Evolutionary conservation across 805 yeast genomes (phyloP).

Genomic region (Candida jianshihensis): DNA sequence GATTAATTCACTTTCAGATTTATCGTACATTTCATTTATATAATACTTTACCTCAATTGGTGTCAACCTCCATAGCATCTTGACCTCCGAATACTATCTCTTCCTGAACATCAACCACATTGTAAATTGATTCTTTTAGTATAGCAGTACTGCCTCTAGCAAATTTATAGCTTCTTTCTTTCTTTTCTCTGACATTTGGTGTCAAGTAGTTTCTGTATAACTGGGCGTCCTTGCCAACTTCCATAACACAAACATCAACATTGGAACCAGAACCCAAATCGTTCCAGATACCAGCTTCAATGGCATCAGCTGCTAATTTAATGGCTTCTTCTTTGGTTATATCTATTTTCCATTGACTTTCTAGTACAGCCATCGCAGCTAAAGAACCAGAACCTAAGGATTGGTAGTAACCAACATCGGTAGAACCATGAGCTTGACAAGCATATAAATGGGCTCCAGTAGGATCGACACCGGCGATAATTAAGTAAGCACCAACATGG

Average conservation of each 20-base stretch:
- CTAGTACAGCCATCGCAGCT: conserved; percentile 98
- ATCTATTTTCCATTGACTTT: conserved; percentile 76
- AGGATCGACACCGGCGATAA: conserved; percentile 97
- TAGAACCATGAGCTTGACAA: conserved; percentile 96
- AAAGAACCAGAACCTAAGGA: conserved; percentile 94
- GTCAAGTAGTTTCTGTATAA: conserved; percentile 81
- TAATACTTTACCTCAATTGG: conserved; percentile 7
- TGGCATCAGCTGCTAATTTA: conserved; percentile 84
- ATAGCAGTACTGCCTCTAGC: conserved; percentile 92
- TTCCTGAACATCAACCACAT: conserved; percentile 63
- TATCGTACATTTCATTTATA: not conserved
- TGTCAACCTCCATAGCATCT: conserved; percentile 48
- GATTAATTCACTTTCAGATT: too few relatives aligned
- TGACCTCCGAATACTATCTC: conserved; percentile 38
- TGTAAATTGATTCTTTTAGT: conserved; percentile 58
- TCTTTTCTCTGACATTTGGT: conserved; percentile 81
- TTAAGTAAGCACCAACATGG: conserved; percentile 92
- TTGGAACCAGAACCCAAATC: conserved; percentile 98
- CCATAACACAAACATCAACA: conserved; percentile 97
- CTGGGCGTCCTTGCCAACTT: conserved; percentile 80
- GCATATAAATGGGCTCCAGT: conserved; percentile 91
- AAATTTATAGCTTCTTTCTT: conserved; percentile 79
- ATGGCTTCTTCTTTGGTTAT: conserved; percentile 87
- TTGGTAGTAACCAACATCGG: conserved; percentile 90
- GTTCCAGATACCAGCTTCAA: conserved; percentile 97